Evolutionary conservation across 2,329 filamentous ascomycete genomes (phyloP).

Genomic region (Xylariaceae sp.): DNA sequence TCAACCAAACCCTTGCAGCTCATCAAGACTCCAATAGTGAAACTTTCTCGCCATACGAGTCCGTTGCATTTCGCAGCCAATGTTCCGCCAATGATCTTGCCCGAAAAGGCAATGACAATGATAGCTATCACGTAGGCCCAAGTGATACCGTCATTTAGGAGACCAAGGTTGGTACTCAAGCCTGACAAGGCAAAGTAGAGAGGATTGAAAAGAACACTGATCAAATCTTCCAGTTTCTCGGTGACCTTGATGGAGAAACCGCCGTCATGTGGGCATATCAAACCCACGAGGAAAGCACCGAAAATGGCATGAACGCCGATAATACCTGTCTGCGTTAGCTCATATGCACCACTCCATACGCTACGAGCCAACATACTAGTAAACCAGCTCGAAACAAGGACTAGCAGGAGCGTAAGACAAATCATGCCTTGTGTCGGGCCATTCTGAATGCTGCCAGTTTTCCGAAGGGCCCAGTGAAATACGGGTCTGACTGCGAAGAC

Average conservation of each 20-base stretch:
- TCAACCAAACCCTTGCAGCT: conserved; percentile 95
- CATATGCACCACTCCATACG: background rate
- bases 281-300: conserved; percentile 80
- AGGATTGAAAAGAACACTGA: conserved; percentile 76
- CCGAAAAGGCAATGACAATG: conserved; percentile 72
- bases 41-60: conserved; percentile 83
- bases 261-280: conserved; percentile 86
- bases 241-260: conserved; percentile 88
- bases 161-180: conserved; percentile 77
- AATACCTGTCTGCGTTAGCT: conserved; percentile 53
- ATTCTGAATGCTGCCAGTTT: conserved; percentile 74
- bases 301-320: conserved; percentile 96
- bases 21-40: conserved; percentile 86
- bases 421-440: conserved; percentile 84
- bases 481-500: conserved; percentile 65
- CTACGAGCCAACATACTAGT: conserved; percentile 27
- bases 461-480: conserved; percentile 69
- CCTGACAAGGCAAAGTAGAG: conserved; percentile 93
- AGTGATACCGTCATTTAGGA: conserved; percentile 72
- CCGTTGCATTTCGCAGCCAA: conserved; percentile 70
- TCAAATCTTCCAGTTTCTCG: conserved; percentile 90
- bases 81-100: conserved; percentile 79
- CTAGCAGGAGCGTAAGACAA: conserved; percentile 72
- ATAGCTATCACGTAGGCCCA: conserved; percentile 90
- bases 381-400: conserved; percentile 64